Conservation (phyloP, 441 rosid genomes). For the Syzygium malaccense region DNA sequence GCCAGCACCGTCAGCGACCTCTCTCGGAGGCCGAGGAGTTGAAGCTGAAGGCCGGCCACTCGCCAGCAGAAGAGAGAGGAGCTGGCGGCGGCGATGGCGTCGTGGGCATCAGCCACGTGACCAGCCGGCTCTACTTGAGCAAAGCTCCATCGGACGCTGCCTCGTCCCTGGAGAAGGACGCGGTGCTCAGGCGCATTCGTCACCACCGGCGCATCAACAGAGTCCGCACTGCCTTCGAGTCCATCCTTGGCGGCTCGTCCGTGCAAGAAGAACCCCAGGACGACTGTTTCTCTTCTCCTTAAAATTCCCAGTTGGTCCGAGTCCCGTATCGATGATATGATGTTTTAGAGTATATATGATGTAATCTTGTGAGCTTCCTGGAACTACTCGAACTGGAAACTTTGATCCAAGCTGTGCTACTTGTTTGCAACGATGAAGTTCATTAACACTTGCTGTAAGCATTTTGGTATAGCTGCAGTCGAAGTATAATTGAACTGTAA, state of each 20-base stretch:
- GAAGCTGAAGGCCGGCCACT: not conserved
- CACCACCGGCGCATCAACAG: constrained; percentile 33
- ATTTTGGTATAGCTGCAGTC: not conserved
- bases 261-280: constrained; percentile 14
- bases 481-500: not conserved
- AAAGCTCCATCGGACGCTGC: constrained; percentile 15
- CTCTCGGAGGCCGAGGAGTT: constrained; percentile 8
- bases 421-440: not conserved
- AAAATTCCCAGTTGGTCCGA: not conserved
- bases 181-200: constrained; percentile 43
- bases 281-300: constrained; percentile 46
- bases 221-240: constrained; percentile 19
- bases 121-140: constrained; percentile 34
- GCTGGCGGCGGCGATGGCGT: not conserved
- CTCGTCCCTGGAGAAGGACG: constrained; percentile 21
- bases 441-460: not conserved
- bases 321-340: not conserved
- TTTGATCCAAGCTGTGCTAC: not conserved
- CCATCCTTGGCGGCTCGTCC: constrained; percentile 11
- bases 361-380: not conserved
- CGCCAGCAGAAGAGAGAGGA: constrained; percentile 9
- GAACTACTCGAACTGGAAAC: not conserved
- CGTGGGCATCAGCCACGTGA: not conserved
- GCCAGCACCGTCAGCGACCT: constrained; percentile 12
- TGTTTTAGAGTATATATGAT: not conserved